phyloP scores from a whole-genome alignment of 2,329 filamentous ascomycete genomes.

The Triangularia setosa region DNA sequence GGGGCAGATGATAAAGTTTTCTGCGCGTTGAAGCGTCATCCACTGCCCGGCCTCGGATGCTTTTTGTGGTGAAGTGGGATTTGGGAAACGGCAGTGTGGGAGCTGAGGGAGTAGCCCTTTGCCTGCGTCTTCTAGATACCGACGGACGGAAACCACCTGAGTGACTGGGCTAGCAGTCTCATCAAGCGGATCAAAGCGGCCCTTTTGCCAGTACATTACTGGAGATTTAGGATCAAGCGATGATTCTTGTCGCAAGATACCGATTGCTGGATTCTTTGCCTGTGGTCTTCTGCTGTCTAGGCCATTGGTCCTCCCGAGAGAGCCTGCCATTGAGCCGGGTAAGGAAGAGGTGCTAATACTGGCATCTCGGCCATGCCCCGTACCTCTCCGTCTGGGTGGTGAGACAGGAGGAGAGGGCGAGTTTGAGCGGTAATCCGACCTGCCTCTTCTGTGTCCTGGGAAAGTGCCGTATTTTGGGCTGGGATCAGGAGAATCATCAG shows the following conservation, averaged over 20 bases:
- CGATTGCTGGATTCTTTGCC: constrained; percentile 19
- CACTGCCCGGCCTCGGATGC: constrained; percentile 67
- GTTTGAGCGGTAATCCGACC: constrained; percentile 23
- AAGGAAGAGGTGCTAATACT: constrained; percentile 27
- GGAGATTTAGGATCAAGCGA: constrained; percentile 23
- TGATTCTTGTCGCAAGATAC: constrained; percentile 25
- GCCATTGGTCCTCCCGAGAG: constrained; percentile 16
- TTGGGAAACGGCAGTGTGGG: constrained; percentile 65
- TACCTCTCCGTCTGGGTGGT: constrained; percentile 25
- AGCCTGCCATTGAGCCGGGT: constrained; percentile 22
- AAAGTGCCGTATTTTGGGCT: constrained; percentile 26
- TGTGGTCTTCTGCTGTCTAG: constrained; percentile 25
- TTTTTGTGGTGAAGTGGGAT: constrained; percentile 36
- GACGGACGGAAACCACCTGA: constrained; percentile 45
- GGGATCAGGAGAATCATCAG: constrained; percentile 12
- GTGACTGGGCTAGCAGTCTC: constrained; percentile 35
- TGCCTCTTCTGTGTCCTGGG: constrained; percentile 19
- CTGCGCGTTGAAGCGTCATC: constrained; percentile 69
- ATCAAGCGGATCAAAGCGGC: constrained; percentile 41
- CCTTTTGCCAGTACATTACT: constrained; percentile 42
- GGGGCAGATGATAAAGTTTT: constrained; percentile 76
- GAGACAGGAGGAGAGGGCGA: constrained; percentile 30
- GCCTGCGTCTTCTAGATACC: constrained; percentile 51
- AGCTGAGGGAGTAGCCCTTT: constrained; percentile 45
- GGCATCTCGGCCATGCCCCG: constrained; percentile 27